Evolutionary conservation across 305 asterid genomes (phyloP), one percentile per base, ranked within the genome.

Genomic region (Ajuga reptans): DNA sequence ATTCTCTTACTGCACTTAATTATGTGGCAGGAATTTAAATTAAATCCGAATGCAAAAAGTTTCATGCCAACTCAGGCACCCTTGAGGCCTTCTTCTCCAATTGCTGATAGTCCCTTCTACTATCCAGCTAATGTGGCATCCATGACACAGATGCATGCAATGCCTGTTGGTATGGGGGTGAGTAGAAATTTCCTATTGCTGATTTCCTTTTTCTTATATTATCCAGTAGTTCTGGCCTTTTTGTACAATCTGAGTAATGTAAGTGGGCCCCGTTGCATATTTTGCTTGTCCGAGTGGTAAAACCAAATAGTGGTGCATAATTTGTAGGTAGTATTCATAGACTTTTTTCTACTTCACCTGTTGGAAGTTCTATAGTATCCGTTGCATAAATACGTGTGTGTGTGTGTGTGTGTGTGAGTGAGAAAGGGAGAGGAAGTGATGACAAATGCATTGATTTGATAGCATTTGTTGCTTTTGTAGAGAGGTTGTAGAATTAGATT

Each of bases 121-220:
- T 91, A 93, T 80, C 89, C 88, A 64, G 79, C 94, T 79, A 89
- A 85, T 74, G 67, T 87, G 84, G 66, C 84, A 66, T 73, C 87
- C 60, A 84, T 83, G 60, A 62, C 87, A 1, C 95, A 87, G 78
- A 88, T 92, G 93, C 97, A 81, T 46, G 92, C 95, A 73, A 84
- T 86, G 96, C 85, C 96, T 33, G 85, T 84, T 54, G 91, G 96
- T 69, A 58, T 83, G 54, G 97, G 97, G 88, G 97, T 91, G 79
- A 81, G 95, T 73, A 18, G 37, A 43, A 50, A 52, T 77, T 52
- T 15, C 24, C 34, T 43, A 10, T 18, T 69, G 71, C 75, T 72
- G 51, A 34, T 64, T 59, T 21, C 62, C 33, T 31, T 55, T 34
- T 64, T 68, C 60, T 27, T 58, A 75, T 51, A 16, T 0, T 60